Conservation (phyloP, 176 grass and related monocot genomes). For the Zizania latifolia region DNA sequence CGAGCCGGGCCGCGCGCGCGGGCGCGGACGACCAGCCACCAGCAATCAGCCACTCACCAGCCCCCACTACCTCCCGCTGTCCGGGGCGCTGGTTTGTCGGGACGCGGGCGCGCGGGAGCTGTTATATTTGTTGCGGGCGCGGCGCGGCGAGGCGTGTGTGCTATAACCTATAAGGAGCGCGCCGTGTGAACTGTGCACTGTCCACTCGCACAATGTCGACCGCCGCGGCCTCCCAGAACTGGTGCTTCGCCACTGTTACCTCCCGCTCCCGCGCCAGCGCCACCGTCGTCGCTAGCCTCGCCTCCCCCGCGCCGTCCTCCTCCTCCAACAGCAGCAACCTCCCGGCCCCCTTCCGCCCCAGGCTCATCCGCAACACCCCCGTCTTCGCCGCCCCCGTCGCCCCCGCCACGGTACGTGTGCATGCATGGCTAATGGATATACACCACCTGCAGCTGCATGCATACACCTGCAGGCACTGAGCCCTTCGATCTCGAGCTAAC, state of each 20-base stretch:
- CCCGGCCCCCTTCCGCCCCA: slow-evolving; percentile 25
- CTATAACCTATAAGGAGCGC: slow-evolving; percentile 1
- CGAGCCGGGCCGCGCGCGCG: slow-evolving; percentile 25
- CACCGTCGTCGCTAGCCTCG: slow-evolving; percentile 36
- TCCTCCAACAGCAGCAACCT: background rate
- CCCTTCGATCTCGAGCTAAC: background rate
- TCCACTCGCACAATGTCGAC: slow-evolving; percentile 50
- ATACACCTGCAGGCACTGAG: background rate
- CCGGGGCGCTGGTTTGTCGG: slow-evolving; percentile 7
- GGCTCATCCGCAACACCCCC: slow-evolving; percentile 52
- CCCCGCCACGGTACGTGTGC: slow-evolving; percentile 39
- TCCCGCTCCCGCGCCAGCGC: slow-evolving; percentile 11
- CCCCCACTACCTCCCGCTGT: background rate
- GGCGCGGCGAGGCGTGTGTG: background rate
- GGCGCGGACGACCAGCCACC: background rate
- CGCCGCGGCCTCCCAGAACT: slow-evolving; percentile 33
- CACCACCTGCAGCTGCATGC: background rate
- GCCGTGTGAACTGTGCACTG: background rate
- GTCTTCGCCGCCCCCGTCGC: slow-evolving; percentile 48
- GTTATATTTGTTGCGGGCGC: slow-evolving; percentile 10
- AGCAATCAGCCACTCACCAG: background rate
- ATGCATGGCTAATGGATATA: too few species aligned
- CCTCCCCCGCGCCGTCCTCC: slow-evolving; percentile 16
- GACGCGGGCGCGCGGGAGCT: background rate
- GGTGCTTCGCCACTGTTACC: slow-evolving; percentile 27